These are phyloP conservation scores for Saturnispora kantuleensis DNA, from an alignment of 805 yeast genomes.

Conservation along the genomic window DNA sequence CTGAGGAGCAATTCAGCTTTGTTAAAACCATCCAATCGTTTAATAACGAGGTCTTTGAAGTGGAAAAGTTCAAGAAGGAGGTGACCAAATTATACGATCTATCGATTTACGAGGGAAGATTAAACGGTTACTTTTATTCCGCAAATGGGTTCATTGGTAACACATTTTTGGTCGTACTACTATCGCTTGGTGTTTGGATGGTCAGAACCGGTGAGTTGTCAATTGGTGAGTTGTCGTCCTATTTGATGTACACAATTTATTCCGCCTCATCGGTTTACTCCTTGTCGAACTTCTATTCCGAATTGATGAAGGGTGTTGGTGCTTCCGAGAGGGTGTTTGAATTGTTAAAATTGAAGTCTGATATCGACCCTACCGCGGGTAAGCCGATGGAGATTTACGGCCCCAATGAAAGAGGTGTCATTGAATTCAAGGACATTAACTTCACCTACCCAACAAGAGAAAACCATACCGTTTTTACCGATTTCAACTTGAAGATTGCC, in stretches of 20 bases:
- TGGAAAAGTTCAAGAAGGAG: constrained; percentile 62
- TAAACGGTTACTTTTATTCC: constrained; percentile 69
- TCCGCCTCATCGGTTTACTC: constrained; percentile 93
- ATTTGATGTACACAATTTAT: constrained; percentile 91
- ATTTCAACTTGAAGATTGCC: constrained; percentile 48
- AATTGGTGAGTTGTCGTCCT: constrained; percentile 83
- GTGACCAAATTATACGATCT: constrained; percentile 55
- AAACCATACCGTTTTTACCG: constrained; percentile 53
- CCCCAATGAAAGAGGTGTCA: constrained; percentile 39
- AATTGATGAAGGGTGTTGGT: constrained; percentile 94
- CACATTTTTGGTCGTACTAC: constrained; percentile 61
- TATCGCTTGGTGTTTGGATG: constrained; percentile 75
- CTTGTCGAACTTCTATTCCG: constrained; percentile 82
- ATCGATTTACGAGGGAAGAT: constrained; percentile 71
- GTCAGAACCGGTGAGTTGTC: constrained; percentile 68
- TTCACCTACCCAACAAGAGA: constrained; percentile 84
- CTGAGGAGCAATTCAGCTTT: constrained; percentile 85
- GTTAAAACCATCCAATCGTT: constrained; percentile 83
- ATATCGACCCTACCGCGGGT: constrained; percentile 61
- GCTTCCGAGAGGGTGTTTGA: constrained; percentile 91
- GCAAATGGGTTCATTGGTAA: constrained; percentile 82
- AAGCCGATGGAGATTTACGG: constrained; percentile 16
- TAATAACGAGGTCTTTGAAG: constrained; percentile 74
- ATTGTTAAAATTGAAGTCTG: constrained; percentile 66
- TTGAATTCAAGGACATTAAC: constrained; percentile 51